Base-by-base conservation (phyloP, 768 basidiomycete species). In the Suillus subluteus region DNA sequence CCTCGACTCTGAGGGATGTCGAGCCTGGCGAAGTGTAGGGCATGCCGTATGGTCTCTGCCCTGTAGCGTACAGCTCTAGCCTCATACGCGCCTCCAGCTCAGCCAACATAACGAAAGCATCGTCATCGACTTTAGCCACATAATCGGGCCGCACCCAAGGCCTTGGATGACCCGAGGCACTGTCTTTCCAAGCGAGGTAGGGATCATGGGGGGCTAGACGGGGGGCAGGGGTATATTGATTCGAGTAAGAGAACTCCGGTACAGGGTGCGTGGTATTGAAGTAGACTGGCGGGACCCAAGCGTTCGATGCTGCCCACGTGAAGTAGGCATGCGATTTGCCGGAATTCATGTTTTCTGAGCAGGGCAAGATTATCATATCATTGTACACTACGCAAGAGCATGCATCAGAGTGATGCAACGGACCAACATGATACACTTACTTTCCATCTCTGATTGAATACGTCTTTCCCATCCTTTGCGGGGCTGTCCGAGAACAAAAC, bases 301-400 rank as follows among this genome's bases (percentile, higher is more conserved):
- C 95, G 71, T 93, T 89, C 73, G 89, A 86, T 44, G 93, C 87
- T 6, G 96, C 94, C 97, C 97, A 99, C 16, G 88, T 87, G 82
- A 96, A 98, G 80, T 90, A 99, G 2, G 91, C 87, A 74, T 97
- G 84, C 6, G 93, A 92, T 79, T 99, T 99, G 65, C 97, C 97
- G 58, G 86, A 81, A 78, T 99, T 98, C 97, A 99, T 98, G 78
- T 98, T 98, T 80, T 99, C 97, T 12, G 86, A 73, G 54, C 90
- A 88, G 35, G 94, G 92, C 54, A 98, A 83, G 58, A 96, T 83
- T 68, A 95, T 81, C 66, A 96, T 91, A 75, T 96, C 95, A 73
- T 94, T 91, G 76, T 89, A 94, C 76, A 86, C 93, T 95, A 74
- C 43, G n/a, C 1, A 52, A 54, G 32, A 44, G 64, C 62, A 72